Evolutionary conservation across 1,139 yeast species (phyloP), one percentile per base, ranked within the genome.

Genomic region (Saccharomyces uvarum): DNA sequence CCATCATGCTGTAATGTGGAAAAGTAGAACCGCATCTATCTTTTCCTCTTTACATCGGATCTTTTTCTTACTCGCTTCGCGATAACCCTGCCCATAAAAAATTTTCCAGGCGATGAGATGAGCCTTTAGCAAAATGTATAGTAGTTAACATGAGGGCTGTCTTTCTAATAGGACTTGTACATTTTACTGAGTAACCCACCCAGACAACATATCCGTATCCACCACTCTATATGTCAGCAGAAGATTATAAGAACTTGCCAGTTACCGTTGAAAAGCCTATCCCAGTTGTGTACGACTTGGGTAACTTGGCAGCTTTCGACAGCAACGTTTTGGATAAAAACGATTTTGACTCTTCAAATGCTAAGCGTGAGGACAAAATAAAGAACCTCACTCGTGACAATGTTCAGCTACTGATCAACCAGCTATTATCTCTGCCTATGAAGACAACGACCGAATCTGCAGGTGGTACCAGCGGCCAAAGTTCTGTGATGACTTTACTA

Each of bases 191-290:
- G 24, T 9, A 7, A n/a, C 24, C 8, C 4, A 38, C 3, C 44
- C 24, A 38, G 44, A 16, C 13, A 38, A n/a, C 5, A 38, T 16
- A 38, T 38, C 8, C 42, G 19, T 32, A 38, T 38, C 5, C 6
- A 16, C n/a, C 13, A 38, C 16, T 38, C 13, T 38, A 16, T 7
- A 38, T 38, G 44, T 38, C 44, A 38, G 44, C 59, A n/a, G 59
- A 56, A 28, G 64, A 68, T 48, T 65, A 63, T 51, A 64, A 66
- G 51, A 59, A 57, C 42, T 59, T 68, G 68, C 86, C 96, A 9
- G 91, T 88, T 29, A 84, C 90, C 29, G 97, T 91, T 28, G 93
- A 88, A 50, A 90, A 90, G 72, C 86, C 86, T 26, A 88, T 90
- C 58, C 96, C 97, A 49, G 91, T 86, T 54, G 77, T 83, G 8